These are phyloP conservation scores for Rhodamnia rubescens DNA, from an alignment of 345 rosid genomes.

Conservation along the genomic window DNA sequence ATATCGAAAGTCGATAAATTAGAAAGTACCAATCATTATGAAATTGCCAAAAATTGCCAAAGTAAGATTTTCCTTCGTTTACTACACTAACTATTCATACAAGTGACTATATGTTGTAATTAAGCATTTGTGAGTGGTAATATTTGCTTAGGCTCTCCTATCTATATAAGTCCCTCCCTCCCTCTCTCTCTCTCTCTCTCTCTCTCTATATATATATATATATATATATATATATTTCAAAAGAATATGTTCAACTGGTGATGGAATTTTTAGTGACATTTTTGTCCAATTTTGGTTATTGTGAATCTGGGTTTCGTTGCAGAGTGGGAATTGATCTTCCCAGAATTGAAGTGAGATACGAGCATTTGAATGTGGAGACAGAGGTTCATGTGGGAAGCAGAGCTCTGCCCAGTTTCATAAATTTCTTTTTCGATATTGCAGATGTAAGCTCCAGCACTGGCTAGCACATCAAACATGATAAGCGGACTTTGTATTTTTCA, in stretches of 20 bases:
- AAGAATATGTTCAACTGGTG: neutral
- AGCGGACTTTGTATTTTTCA: neutral
- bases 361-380: conserved; percentile 40
- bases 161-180: too few relatives aligned
- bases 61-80: too few relatives aligned
- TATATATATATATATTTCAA: too few relatives aligned
- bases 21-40: neutral
- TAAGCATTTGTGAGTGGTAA: too few relatives aligned
- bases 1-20: too few relatives aligned
- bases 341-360: conserved; percentile 41
- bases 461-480: neutral
- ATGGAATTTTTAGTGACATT: neutral
- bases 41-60: neutral
- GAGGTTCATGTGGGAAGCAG: conserved; percentile 54
- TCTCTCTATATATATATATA: too few relatives aligned
- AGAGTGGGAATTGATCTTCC: conserved; percentile 55
- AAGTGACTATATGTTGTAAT: too few relatives aligned
- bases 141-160: too few relatives aligned
- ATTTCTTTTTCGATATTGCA: conserved; percentile 27
- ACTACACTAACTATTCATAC: too few relatives aligned
- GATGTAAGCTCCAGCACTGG: conserved; percentile 30
- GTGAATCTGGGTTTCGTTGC: neutral
- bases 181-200: too few relatives aligned
- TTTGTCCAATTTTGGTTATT: neutral
- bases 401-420: conserved; percentile 54